Base-by-base conservation (phyloP, 345 rosid genomes). In the Eucalyptus marginata region DNA sequence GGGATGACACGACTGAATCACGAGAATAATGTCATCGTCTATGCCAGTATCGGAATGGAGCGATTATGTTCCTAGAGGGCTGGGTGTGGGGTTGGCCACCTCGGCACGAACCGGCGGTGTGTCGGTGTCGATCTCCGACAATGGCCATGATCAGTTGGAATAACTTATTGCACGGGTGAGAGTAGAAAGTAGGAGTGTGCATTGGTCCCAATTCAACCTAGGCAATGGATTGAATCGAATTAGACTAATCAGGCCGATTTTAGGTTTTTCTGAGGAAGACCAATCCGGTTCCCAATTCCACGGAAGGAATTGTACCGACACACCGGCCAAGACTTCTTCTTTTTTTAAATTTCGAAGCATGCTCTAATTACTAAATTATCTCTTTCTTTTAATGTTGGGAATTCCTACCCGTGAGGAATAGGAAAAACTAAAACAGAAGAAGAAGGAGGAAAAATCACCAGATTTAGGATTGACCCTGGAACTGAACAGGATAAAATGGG, bases 221-320 rank as follows among this genome's bases (percentile, higher is more conserved):
- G 10, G 36, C 0, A n/a, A 1, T 64, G 17, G 5, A 64, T 17
- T 9, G 22, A 8, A 0, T 18, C 11, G 0, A 31, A 66, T 1
- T 0, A 27, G 4, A 59, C 0, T 27, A 10, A 56, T 56, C 0
- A 0, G 1, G 3, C 3, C 10, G 0, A 13, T 66, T n/a, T 2
- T 66, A 17, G 8, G 2, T 15, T 3, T 6, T 66, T n/a, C 0
- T 6, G 0, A 27, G 7, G 3, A 27, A 6, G 31, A 68, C 7
- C 1, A 31, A 0, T 68, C 0, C 0, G 2, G 24, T 68, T 68
- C 24, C 2, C 12, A 1, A 0, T 71, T 18, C 14, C 7, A 18
- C 1, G 0, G 10, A 36, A 5, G 5, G 8, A 18, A 36, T 1
- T 1, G 4, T 5, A 14, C 1, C 0, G 1, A n/a, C 0, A 0